Evolutionary conservation across 2,329 filamentous ascomycete species (phyloP), one percentile per base, ranked within the genome.

Genomic region (Penicillium griseofulvum): DNA sequence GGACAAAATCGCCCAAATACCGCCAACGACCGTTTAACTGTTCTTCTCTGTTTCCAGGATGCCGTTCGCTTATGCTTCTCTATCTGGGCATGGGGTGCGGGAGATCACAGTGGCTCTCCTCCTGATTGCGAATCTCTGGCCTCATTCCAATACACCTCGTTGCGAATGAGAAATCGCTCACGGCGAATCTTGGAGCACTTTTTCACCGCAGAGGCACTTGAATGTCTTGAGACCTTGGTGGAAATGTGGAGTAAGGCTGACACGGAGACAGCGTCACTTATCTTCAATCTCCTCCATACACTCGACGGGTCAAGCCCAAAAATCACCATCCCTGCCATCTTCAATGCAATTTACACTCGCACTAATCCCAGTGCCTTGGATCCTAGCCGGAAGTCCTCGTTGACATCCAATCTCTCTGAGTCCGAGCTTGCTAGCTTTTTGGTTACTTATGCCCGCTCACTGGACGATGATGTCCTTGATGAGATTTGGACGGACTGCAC

Each of bases 401-500:
- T 97, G 70, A 96, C 93, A 0, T 89, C 94, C 17, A 87, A 90
- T 45, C 77, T 99, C 10, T 86, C 86, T 51, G 91, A 97, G 66
- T 83, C 85, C 0, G 92, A 97, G 66, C 79, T 99, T 11, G 90
- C 93, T 9, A 84, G 88, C 9, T 99, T 99, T 71, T 75, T 97
- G 42, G 89, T 96, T 8, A 89, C 94, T 59, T 99, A 99, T 72
- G 88, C 91, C 0, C 84, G 84, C 29, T 94, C 92, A 0, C 80
- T 97, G 12, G 94, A 99, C 68, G 94, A 99, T 66, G 94, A 99
- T 76, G 89, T 94, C 16, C 93, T 97, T 83, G 94, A 99, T 66
- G 94, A 99, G 74, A 96, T 99, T 46, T 99, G 94, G 94, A 82
- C 87, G 38, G 93, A 99, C 70, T 99, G 93, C 71, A 91, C 92